These are phyloP conservation scores for Xylaria sp. DNA, from an alignment of 2,329 filamentous ascomycete genomes.

Conservation along the genomic window DNA sequence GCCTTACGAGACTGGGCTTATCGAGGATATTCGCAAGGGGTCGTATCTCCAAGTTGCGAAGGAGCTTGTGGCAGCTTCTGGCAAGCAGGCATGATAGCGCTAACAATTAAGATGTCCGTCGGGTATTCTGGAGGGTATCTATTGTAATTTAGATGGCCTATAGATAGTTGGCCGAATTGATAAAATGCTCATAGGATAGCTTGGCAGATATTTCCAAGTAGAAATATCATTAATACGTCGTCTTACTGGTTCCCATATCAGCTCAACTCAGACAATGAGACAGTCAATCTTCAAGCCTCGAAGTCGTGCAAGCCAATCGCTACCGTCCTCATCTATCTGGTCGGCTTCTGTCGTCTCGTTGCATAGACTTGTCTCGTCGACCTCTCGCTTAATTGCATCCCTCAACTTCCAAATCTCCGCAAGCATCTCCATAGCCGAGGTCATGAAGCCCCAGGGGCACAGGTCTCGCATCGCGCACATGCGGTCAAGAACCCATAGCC, in stretches of 20 bases:
- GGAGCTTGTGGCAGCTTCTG: conserved; percentile 12
- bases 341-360: conserved; percentile 34
- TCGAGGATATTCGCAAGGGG: conserved; percentile 35
- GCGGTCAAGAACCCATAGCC: conserved; percentile 63
- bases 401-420: conserved; percentile 60
- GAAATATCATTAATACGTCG: neutral
- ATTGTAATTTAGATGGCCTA: neutral
- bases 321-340: conserved; percentile 10
- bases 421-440: conserved; percentile 61
- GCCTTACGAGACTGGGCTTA: conserved; percentile 23
- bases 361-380: neutral
- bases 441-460: conserved; percentile 63
- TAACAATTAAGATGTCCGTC: too few species aligned
- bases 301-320: conserved; percentile 57
- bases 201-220: neutral
- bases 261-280: conserved; percentile 56
- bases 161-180: neutral
- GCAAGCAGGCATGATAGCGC: neutral
- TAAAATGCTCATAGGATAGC: neutral
- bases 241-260: neutral
- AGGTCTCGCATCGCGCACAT: conserved; percentile 58
- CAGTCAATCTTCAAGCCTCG: conserved; percentile 58
- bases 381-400: conserved; percentile 44
- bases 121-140: neutral
- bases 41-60: conserved; percentile 35